These are phyloP conservation scores for Penicillium dipodomyicola DNA, from an alignment of 495 filamentous ascomycete species.

Conservation along the genomic window DNA sequence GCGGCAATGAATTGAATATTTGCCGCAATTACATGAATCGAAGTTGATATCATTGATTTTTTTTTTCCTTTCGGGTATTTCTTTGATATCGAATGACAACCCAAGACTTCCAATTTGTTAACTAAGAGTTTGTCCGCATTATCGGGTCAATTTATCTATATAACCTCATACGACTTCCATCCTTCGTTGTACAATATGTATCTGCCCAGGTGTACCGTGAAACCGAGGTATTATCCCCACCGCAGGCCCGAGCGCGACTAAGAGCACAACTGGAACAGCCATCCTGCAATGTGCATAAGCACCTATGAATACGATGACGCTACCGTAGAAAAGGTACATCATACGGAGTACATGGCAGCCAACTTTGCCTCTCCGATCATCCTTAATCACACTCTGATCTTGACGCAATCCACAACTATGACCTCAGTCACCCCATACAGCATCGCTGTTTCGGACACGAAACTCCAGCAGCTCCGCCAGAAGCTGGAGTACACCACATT, in stretches of 20 bases:
- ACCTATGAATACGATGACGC: no score
- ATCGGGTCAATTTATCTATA: neutral
- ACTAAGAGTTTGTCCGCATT: no score
- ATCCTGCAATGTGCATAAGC: no score
- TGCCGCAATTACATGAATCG: no score
- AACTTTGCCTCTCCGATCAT: neutral
- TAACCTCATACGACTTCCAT: neutral
- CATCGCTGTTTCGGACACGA: slow-evolving; percentile 42
- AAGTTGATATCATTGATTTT: no score
- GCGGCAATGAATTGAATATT: no score
- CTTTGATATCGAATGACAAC: no score
- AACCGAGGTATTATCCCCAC: slow-evolving; percentile 3
- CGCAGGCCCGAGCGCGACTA: no score
- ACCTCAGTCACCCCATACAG: slow-evolving; percentile 28
- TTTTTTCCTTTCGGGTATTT: no score
- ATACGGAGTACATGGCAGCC: neutral
- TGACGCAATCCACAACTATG: slow-evolving; percentile 9
- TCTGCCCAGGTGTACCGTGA: no score
- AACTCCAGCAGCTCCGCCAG: slow-evolving; percentile 37
- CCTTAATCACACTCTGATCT: neutral
- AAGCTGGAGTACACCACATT: slow-evolving; percentile 45
- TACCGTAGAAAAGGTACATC: neutral
- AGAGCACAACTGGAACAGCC: no score
- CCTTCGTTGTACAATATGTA: neutral
- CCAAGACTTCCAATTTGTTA: no score